Evolutionary conservation across 805 yeast genomes (phyloP).

Genomic region (Ogataea henricii): DNA sequence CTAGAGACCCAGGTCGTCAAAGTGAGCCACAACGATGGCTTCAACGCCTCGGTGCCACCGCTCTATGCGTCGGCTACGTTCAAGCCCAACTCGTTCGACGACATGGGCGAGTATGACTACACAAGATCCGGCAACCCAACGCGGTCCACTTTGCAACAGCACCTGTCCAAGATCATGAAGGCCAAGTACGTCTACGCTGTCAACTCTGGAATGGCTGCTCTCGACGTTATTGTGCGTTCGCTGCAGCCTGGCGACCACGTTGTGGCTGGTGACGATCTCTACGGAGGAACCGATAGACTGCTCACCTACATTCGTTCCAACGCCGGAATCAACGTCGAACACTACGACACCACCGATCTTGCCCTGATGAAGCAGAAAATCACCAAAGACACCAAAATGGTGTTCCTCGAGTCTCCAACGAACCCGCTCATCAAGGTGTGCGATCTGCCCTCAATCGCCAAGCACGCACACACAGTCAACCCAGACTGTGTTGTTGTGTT

Average conservation of each 20-base stretch:
- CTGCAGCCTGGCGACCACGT: conserved; percentile 85
- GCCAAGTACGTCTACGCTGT: conserved; percentile 81
- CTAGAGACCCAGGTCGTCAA: conserved; percentile 73
- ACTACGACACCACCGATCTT: conserved; percentile 79
- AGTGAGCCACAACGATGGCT: conserved; percentile 63
- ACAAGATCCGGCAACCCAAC: conserved; percentile 96
- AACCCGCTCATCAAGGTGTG: conserved; percentile 89
- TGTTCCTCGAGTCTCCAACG: conserved; percentile 89
- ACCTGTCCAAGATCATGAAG: conserved; percentile 74
- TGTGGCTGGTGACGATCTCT: conserved; percentile 91
- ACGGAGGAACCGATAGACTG: conserved; percentile 91
- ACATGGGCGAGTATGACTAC: conserved; percentile 82
- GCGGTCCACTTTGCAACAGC: conserved; percentile 75
- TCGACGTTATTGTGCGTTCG: conserved; percentile 79
- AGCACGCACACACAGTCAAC: conserved; percentile 63
- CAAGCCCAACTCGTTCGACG: conserved; percentile 70
- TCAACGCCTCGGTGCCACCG: conserved; percentile 83
- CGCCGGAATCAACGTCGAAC: conserved; percentile 66
- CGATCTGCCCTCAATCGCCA: conserved; percentile 69
- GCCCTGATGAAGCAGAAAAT: conserved; percentile 60
- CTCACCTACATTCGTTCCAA: conserved; percentile 68
- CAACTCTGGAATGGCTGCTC: conserved; percentile 89
- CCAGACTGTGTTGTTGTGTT: conserved; percentile 77
- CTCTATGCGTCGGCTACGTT: conserved; percentile 94
- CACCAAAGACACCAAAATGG: conserved; percentile 63